phyloP scores from a whole-genome alignment of 139 green algal species.

The Tetradesmus obliquus region DNA sequence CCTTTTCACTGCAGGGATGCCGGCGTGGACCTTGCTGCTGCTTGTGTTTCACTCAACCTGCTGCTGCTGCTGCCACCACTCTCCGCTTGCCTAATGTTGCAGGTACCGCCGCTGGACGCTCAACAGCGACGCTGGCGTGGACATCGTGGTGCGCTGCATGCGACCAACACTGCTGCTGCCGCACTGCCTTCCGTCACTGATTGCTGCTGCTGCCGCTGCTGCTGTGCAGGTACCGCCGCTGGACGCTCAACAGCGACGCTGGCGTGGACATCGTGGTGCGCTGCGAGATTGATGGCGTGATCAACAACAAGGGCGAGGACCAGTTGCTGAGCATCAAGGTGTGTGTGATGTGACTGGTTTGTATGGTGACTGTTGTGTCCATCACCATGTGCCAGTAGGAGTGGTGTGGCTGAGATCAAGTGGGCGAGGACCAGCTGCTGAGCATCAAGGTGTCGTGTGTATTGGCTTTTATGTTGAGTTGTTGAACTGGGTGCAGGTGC shows the following conservation, averaged over 20 bases:
- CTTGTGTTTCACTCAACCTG: neutral
- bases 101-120: neutral
- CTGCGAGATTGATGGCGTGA: conserved; percentile 91
- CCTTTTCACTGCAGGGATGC: neutral
- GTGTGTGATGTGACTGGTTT: neutral
- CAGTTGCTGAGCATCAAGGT: conserved; percentile 2
- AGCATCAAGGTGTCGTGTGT: conserved; percentile 75
- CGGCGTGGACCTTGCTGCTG: neutral
- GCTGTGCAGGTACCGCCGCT: conserved; percentile 41
- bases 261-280: conserved; percentile 71
- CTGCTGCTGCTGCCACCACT: neutral
- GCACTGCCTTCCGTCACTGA: neutral
- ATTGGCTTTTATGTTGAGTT: too few species aligned
- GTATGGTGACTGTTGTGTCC: neutral
- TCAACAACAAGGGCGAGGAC: conserved; percentile 50
- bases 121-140: neutral
- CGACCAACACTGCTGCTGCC: neutral
- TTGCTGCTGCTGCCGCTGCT: neutral
- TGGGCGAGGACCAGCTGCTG: conserved; percentile 74
- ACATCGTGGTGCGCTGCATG: neutral
- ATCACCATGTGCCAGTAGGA: neutral
- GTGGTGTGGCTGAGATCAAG: conserved; percentile 47
- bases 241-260: conserved; percentile 30
- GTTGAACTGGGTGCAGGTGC: too few species aligned
- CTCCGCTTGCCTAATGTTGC: neutral